Percentiles rank a stretch among this genome's conserved stretches.
Evolutionary conservation across 2,329 filamentous ascomycete species (phyloP).

Genomic region (Blumeria graminis): DNA sequence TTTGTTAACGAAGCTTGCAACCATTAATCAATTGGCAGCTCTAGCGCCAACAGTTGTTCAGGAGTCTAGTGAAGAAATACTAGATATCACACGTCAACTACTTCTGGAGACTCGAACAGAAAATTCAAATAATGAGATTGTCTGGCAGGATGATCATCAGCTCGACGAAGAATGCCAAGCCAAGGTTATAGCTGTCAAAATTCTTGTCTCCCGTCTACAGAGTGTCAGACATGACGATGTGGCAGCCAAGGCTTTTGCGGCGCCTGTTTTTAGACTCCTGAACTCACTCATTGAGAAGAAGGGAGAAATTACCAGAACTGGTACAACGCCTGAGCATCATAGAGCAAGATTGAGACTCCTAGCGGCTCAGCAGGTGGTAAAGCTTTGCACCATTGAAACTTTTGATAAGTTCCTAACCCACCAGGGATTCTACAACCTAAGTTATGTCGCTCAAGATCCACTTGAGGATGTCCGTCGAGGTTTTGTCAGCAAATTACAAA

Average conservation of each 20-base stretch:
- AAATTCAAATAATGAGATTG: slow-evolving; percentile 29
- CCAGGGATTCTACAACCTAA: slow-evolving; percentile 56
- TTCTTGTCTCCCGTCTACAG: slow-evolving; percentile 65
- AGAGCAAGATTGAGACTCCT: slow-evolving; percentile 58
- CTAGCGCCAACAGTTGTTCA: slow-evolving; percentile 48
- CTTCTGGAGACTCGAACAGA: slow-evolving; percentile 44
- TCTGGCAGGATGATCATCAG: slow-evolving; percentile 42
- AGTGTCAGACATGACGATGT: slow-evolving; percentile 26
- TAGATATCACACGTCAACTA: slow-evolving; percentile 54
- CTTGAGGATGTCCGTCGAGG: slow-evolving; percentile 47
- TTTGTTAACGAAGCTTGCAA: slow-evolving; percentile 52
- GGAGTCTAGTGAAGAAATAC: slow-evolving; percentile 51
- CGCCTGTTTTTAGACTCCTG: slow-evolving; percentile 53
- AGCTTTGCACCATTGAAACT: slow-evolving; percentile 53
- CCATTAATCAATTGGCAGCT: slow-evolving; percentile 52
- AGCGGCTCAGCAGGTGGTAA: slow-evolving; percentile 59
- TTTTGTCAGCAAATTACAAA: slow-evolving; percentile 72
- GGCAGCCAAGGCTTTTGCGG: slow-evolving; percentile 32
- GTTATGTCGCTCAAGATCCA: slow-evolving; percentile 58
- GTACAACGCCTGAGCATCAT: slow-evolving; percentile 54
- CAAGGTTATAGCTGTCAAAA: slow-evolving; percentile 63
- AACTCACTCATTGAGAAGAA: slow-evolving; percentile 50
- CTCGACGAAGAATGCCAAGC: slow-evolving; percentile 62
- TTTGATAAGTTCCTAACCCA: slow-evolving; percentile 55
- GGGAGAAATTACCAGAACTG: slow-evolving; percentile 56